Evolutionary conservation across 2,329 filamentous ascomycete species (phyloP), one percentile per base, ranked within the genome.

Genomic region (Fonsecaea erecta): DNA sequence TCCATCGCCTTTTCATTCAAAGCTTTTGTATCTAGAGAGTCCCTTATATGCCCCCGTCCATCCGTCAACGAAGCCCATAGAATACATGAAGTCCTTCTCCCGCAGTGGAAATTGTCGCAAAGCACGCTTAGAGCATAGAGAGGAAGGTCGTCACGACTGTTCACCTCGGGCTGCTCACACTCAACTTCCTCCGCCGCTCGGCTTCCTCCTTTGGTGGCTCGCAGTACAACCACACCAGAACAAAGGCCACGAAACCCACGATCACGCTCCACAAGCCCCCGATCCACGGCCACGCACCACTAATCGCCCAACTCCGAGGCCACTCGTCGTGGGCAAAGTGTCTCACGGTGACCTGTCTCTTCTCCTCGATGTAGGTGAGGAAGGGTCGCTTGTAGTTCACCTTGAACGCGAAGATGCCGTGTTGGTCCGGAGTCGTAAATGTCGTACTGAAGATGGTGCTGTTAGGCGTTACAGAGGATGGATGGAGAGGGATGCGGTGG

Each of bases 291-390:
- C 92, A 98, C 2, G 93, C 94, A 48, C 89, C 93, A 67, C 86
- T 91, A 76, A 99, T 99, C 75, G 85, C 87, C 82, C 88, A 98
- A 78, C 91, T 96, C 73, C 95, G 86, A 34, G 93, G 91, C 86
- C 91, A 99, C 83, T 99, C 95, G 77, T 99, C 89, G 83, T 99
- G 95, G 7, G 95, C 95, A 80, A 97, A 95, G 82, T 99, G 95
- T 53, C 95, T 87, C 34, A 99, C 92, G 0, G 93, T 96, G 60
- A 98, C 93, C 24, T 94, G 95, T 72, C 89, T 86, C 87, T 98
- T 98, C 83, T 97, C 93, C 76, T 97, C 93, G 60, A 99, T 77
- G 76, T 88, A 90, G 74, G 88, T 95, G 72, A 96, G 80, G 83
- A 97, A 96, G 1, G 94, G 93, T 6, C 95, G 88, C 84, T 96